Conservation (phyloP, 805 yeast species). For the Saccharomycopsis schoenii region DNA sequence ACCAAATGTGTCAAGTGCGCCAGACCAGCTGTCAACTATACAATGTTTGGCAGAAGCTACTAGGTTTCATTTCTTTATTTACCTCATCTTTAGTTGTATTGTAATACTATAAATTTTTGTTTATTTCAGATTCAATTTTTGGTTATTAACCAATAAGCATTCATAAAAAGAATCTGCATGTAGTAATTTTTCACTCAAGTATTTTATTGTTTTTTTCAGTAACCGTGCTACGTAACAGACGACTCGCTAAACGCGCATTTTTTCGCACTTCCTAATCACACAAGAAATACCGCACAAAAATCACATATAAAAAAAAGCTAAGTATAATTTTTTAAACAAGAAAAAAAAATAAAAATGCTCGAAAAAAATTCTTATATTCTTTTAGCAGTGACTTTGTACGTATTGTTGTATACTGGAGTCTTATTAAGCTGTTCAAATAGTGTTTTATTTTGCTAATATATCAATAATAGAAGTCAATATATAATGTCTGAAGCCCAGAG, state of each 20-base stretch:
- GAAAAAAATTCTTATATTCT: neutral
- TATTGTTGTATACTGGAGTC: neutral
- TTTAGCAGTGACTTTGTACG: neutral
- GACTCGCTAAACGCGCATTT: neutral
- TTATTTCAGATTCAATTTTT: neutral
- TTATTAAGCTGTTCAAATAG: neutral
- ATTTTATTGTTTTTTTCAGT: neutral
- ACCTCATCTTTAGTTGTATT: neutral
- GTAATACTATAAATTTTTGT: neutral
- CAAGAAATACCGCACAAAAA: neutral
- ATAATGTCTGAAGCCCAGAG: constrained; percentile 14
- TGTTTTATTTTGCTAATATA: neutral
- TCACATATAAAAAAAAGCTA: neutral
- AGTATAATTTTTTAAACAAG: neutral
- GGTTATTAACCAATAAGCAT: neutral
- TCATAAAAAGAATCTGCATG: neutral
- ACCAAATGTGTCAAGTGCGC: constrained; percentile 86
- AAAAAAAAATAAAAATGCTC: neutral
- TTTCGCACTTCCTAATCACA: neutral
- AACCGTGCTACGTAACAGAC: neutral
- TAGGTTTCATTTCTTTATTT: neutral
- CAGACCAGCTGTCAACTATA: constrained; percentile 64
- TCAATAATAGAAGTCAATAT: neutral
- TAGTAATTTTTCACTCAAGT: neutral
- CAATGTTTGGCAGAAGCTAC: constrained; percentile 96